Percentiles rank a stretch among this genome's conserved stretches.
phyloP scores from a whole-genome alignment of 805 yeast species.

The Lachancea mirantina region DNA sequence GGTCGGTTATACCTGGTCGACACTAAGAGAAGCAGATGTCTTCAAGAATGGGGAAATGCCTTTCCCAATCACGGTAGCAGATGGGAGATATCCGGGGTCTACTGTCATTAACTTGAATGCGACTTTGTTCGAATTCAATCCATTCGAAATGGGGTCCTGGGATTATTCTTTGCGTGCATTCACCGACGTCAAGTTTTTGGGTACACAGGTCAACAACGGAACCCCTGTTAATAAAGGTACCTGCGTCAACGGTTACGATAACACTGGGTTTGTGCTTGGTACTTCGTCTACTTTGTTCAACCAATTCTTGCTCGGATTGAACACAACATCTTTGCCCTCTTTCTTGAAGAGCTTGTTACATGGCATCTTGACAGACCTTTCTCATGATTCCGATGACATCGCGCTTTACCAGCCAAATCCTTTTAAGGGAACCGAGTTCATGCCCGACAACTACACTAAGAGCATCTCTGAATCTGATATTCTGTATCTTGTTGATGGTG shows the following conservation, averaged over 20 bases:
- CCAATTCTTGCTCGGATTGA: slow-evolving; percentile 51
- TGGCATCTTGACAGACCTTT: slow-evolving; percentile 40
- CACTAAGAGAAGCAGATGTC: slow-evolving; percentile 53
- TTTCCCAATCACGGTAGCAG: slow-evolving; percentile 61
- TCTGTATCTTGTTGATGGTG: slow-evolving; percentile 63
- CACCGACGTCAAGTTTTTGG: slow-evolving; percentile 60
- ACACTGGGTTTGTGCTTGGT: slow-evolving; percentile 74
- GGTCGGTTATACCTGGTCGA: slow-evolving; percentile 53
- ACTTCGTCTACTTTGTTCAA: slow-evolving; percentile 81
- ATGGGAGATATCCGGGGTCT: slow-evolving; percentile 60
- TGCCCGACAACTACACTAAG: slow-evolving; percentile 26
- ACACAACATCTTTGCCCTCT: slow-evolving; percentile 45
- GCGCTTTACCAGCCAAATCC: slow-evolving; percentile 72
- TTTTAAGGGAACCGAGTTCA: slow-evolving; percentile 41
- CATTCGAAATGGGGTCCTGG: slow-evolving; percentile 82
- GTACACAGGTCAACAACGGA: slow-evolving; percentile 60
- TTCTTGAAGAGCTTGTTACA: slow-evolving; percentile 40
- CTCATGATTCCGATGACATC: slow-evolving; percentile 52
- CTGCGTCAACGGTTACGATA: slow-evolving; percentile 72
- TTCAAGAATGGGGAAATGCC: slow-evolving; percentile 62
- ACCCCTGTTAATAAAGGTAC: slow-evolving; percentile 37
- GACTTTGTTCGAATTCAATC: slow-evolving; percentile 58
- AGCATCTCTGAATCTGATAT: slow-evolving; percentile 37
- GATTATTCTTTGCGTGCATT: slow-evolving; percentile 67
- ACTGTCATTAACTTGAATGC: slow-evolving; percentile 55